Conservation (phyloP, 352 stramenopile genomes). For the Phytophthora lateralis region DNA sequence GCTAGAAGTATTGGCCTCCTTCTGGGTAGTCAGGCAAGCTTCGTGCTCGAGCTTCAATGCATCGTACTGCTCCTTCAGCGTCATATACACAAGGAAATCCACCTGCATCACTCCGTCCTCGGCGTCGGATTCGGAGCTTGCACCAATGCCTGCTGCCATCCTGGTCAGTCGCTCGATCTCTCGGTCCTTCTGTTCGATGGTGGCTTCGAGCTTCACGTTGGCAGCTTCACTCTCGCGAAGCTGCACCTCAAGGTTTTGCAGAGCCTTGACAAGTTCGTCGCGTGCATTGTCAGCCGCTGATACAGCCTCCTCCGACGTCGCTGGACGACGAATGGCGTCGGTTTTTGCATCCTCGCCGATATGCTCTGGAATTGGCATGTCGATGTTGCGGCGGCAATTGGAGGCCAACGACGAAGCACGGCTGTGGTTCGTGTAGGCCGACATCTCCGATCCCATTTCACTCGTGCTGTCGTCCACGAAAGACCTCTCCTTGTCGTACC, state of each 20-base stretch:
- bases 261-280: constrained; percentile 48
- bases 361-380: constrained; percentile 20
- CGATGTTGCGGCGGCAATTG: constrained; percentile 25
- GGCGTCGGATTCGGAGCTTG: constrained; percentile 33
- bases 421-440: constrained; percentile 61
- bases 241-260: constrained; percentile 60
- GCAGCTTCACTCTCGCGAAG: constrained; percentile 56
- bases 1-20: constrained; percentile 5
- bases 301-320: constrained; percentile 22
- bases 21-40: constrained; percentile 15
- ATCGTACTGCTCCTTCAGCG: constrained; percentile 58
- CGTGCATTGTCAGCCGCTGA: constrained; percentile 18
- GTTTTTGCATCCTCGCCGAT: constrained; percentile 14
- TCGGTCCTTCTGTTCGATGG: constrained; percentile 50
- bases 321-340: constrained; percentile 29
- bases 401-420: constrained; percentile 49
- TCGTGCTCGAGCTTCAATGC: constrained; percentile 54
- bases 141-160: constrained; percentile 41
- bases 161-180: constrained; percentile 51
- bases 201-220: constrained; percentile 63
- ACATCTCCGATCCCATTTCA: constrained; percentile 54
- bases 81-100: constrained; percentile 59
- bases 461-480: constrained; percentile 58
- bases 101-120: constrained; percentile 52
- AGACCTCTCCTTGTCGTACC: constrained; percentile 46